Evolutionary conservation across 768 basidiomycete species (phyloP).

Genomic region (Auricularia sp.): DNA sequence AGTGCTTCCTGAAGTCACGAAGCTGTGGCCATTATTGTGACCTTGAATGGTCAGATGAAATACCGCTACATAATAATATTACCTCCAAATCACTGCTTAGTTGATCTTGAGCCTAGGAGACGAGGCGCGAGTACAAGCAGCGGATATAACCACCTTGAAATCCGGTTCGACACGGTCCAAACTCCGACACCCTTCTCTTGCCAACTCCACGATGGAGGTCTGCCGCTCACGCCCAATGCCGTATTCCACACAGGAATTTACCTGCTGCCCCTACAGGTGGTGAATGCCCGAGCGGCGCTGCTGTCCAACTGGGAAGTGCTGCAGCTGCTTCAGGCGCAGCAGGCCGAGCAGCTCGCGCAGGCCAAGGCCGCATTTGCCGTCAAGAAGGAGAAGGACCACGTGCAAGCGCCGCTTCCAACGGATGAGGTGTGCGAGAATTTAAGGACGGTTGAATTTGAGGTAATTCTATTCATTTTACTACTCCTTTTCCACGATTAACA

Average conservation of each 20-base stretch:
- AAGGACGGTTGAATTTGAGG: constrained; percentile 79
- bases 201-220: background rate
- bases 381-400: constrained; percentile 65
- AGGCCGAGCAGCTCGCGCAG: constrained; percentile 59
- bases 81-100: too few relatives aligned
- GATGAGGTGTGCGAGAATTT: constrained; percentile 70
- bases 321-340: constrained; percentile 61
- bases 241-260: background rate
- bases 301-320: constrained; percentile 86
- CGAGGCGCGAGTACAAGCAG: too few relatives aligned
- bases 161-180: too few relatives aligned
- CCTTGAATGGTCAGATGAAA: too few relatives aligned
- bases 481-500: too few relatives aligned
- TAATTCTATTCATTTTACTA: constrained; percentile 15
- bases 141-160: too few relatives aligned
- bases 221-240: background rate
- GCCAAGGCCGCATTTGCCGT: constrained; percentile 60
- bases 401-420: constrained; percentile 14
- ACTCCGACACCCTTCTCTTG: too few relatives aligned
- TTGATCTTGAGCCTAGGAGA: too few relatives aligned
- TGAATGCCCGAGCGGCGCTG: constrained; percentile 65
- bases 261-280: constrained; percentile 32
- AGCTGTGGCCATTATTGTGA: too few relatives aligned
- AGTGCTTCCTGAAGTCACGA: too few relatives aligned
- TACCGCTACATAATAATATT: too few relatives aligned